Evolutionary conservation across 176 grass and related monocot species (phyloP).

Genomic region (Zoysia japonica): DNA sequence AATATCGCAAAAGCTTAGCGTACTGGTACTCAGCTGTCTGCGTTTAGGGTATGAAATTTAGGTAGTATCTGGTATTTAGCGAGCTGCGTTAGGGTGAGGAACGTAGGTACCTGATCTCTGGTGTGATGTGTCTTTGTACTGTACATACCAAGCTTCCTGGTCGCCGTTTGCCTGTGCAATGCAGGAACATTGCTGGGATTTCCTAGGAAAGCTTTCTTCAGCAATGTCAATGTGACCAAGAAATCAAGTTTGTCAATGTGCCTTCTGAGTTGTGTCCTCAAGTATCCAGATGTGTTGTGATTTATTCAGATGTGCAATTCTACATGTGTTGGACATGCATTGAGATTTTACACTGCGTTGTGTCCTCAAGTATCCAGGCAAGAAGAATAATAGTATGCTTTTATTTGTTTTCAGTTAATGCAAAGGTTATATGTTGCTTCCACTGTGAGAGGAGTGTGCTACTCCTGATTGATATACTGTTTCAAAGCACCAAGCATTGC

Average conservation of each 20-base stretch:
- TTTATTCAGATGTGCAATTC: conserved; percentile 6
- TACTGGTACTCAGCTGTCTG: conserved; percentile 29
- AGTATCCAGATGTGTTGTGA: neutral
- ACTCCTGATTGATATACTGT: conserved; percentile 15
- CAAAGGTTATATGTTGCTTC: conserved; percentile 7
- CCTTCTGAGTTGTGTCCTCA: neutral
- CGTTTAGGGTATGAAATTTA: conserved; percentile 31
- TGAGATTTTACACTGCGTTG: conserved; percentile 2
- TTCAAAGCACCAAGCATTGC: neutral
- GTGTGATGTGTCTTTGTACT: conserved; percentile 32
- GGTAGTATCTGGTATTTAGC: conserved; percentile 19
- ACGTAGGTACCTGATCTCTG: conserved; percentile 40
- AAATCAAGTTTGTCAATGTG: conserved; percentile 23
- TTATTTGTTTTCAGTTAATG: conserved; percentile 34
- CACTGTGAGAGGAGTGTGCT: conserved; percentile 5
- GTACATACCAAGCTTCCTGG: conserved; percentile 44
- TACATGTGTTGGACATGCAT: conserved; percentile 9
- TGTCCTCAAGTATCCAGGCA: neutral
- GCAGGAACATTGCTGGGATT: neutral
- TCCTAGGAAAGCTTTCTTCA: conserved; percentile 4
- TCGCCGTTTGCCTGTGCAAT: conserved; percentile 37
- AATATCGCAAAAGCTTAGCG: conserved; percentile 24
- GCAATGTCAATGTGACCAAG: neutral
- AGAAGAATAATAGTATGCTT: neutral
- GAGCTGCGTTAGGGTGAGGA: conserved; percentile 23